Conservation (phyloP, 495 filamentous ascomycete genomes). For the Penicillium cataractarum region DNA sequence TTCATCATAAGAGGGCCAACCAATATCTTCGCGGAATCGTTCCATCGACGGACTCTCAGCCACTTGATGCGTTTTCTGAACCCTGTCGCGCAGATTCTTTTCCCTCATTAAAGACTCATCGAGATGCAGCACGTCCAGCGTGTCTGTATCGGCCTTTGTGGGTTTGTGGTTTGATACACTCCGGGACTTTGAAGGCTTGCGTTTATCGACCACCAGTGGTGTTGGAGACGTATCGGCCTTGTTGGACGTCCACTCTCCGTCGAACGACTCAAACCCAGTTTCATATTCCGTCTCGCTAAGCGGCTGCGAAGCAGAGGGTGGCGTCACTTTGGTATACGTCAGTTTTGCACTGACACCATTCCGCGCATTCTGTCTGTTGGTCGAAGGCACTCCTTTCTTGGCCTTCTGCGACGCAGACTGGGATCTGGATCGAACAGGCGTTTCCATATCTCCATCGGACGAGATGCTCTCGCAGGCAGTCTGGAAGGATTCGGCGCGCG, state of each 20-base stretch:
- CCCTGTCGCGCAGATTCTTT: slow-evolving; percentile 40
- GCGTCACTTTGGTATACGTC: slow-evolving; percentile 17
- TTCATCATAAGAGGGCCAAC: slow-evolving; percentile 45
- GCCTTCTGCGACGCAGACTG: slow-evolving; percentile 30
- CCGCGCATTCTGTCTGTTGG: slow-evolving; percentile 20
- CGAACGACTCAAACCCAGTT: slow-evolving; percentile 31
- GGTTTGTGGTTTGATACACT: slow-evolving; percentile 3
- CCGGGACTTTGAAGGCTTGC: slow-evolving; percentile 12
- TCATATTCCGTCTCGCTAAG: slow-evolving; percentile 28
- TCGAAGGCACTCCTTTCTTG: slow-evolving; percentile 31
- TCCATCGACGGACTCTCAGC: slow-evolving; percentile 39
- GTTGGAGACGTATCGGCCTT: slow-evolving; percentile 25
- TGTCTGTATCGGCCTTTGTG: slow-evolving; percentile 10
- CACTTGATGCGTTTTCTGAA: slow-evolving; percentile 31
- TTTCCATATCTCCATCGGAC: slow-evolving; percentile 64
- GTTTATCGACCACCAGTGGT: slow-evolving; percentile 20
- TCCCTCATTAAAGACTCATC: slow-evolving; percentile 36
- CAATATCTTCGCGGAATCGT: slow-evolving; percentile 44
- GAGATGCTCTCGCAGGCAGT: slow-evolving; percentile 69
- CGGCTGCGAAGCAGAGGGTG: slow-evolving; percentile 19
- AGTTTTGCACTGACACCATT: slow-evolving; percentile 14
- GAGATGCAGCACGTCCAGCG: slow-evolving; percentile 24
- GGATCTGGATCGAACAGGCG: slow-evolving; percentile 45
- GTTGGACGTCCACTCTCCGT: slow-evolving; percentile 27
- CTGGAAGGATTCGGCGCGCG: slow-evolving; percentile 71